A percentile compares a stretch with the other conserved stretches of the same genome.
These are phyloP conservation scores for Tephrocybe rancida DNA, from an alignment of 768 basidiomycete species.

Conservation along the genomic window DNA sequence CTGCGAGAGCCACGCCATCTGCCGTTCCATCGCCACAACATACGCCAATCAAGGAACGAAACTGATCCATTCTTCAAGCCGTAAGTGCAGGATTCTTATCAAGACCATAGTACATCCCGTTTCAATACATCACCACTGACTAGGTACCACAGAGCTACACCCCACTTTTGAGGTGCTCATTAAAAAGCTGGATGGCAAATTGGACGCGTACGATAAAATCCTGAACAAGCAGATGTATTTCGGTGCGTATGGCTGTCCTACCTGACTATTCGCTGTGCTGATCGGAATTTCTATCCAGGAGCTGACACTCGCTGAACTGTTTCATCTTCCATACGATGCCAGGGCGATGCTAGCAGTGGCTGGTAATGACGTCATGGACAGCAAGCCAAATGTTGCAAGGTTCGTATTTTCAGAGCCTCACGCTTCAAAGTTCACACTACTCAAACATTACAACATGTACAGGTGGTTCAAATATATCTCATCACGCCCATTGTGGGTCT, in stretches of 20 bases:
- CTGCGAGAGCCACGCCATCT: slow-evolving; percentile 51
- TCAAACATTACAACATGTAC: not conserved
- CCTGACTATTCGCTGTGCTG: slow-evolving; percentile 40
- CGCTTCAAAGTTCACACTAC: not conserved
- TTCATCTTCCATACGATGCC: slow-evolving; percentile 42
- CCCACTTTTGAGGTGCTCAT: slow-evolving; percentile 31
- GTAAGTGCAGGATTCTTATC: slow-evolving; percentile 29
- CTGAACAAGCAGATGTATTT: slow-evolving; percentile 59
- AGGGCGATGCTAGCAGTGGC: slow-evolving; percentile 22
- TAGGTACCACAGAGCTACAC: slow-evolving; percentile 50
- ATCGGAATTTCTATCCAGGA: slow-evolving; percentile 24
- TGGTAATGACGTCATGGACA: slow-evolving; percentile 29
- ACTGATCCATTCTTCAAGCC: slow-evolving; percentile 59
- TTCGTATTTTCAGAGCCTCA: slow-evolving; percentile 27
- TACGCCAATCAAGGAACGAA: slow-evolving; percentile 49
- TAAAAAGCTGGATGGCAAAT: slow-evolving; percentile 35
- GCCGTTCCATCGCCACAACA: slow-evolving; percentile 51
- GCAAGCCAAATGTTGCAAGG: slow-evolving; percentile 47
- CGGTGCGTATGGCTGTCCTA: slow-evolving; percentile 55
- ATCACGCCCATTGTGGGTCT: slow-evolving; percentile 48
- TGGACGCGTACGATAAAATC: slow-evolving; percentile 59
- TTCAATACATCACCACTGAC: not conserved
- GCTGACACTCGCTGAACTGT: slow-evolving; percentile 49
- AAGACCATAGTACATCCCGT: not conserved
- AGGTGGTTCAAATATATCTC: slow-evolving; percentile 37